Evolutionary conservation across 257 asterid genomes (phyloP).

Genomic region (Eustoma russellianum): DNA sequence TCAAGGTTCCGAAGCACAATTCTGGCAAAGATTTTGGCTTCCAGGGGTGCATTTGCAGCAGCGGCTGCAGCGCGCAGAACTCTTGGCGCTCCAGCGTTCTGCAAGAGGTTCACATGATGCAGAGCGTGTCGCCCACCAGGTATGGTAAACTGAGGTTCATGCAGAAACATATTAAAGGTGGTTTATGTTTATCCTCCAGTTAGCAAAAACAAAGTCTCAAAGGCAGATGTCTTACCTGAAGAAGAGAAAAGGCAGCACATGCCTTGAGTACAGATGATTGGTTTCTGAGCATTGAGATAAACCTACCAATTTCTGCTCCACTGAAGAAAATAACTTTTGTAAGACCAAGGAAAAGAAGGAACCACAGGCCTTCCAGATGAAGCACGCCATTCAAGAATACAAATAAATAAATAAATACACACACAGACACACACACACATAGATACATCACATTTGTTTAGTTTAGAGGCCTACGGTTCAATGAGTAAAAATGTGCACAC

Average conservation of each 20-base stretch:
- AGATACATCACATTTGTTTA: no score
- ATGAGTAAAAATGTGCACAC: no score
- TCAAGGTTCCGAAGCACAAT: constrained; percentile 67
- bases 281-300: constrained; percentile 70
- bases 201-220: neutral
- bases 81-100: constrained; percentile 58
- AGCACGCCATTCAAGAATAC: no score
- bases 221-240: constrained; percentile 44
- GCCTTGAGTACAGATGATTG: constrained; percentile 70
- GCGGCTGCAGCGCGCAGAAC: constrained; percentile 74
- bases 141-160: constrained; percentile 43
- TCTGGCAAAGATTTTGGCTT: constrained; percentile 69
- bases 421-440: no score
- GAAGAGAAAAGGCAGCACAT: constrained; percentile 88
- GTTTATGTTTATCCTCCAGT: no score
- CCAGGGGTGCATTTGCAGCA: constrained; percentile 51
- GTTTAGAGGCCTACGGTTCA: no score
- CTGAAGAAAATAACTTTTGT: constrained; percentile 26
- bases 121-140: constrained; percentile 67
- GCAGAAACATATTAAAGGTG: neutral
- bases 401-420: no score
- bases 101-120: constrained; percentile 64
- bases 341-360: constrained; percentile 3
- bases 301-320: constrained; percentile 75
- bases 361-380: no score